phyloP scores from a whole-genome alignment of 495 filamentous ascomycete genomes.

The Pyronema omphalodes region DNA sequence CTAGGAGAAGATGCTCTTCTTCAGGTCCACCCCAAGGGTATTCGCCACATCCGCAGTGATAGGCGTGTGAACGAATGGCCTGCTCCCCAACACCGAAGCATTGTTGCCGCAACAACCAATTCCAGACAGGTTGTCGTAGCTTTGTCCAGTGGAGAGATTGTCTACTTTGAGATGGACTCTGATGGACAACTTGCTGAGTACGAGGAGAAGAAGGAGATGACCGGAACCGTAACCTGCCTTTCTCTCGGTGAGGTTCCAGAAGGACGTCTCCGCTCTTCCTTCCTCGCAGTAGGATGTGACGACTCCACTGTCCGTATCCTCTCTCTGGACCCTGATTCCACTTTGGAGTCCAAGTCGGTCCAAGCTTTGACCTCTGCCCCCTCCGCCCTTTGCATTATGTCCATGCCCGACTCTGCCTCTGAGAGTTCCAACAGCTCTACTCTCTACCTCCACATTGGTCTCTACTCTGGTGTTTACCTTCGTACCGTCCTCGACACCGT shows the following conservation, averaged over 20 bases:
- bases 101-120: constrained; percentile 91
- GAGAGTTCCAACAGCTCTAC: constrained; percentile 52
- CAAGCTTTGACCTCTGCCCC: constrained; percentile 83
- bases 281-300: constrained; percentile 88
- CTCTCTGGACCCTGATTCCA: constrained; percentile 74
- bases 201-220: constrained; percentile 89
- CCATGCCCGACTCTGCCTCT: constrained; percentile 62
- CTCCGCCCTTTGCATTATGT: constrained; percentile 76
- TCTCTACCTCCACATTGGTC: constrained; percentile 81
- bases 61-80: constrained; percentile 86
- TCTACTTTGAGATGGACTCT: constrained; percentile 91
- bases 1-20: constrained; percentile 83
- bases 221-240: constrained; percentile 80
- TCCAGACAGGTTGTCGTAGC: constrained; percentile 84
- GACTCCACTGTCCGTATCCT: constrained; percentile 89
- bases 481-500: constrained; percentile 84
- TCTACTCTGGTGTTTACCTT: constrained; percentile 88
- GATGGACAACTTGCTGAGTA: constrained; percentile 86
- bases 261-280: constrained; percentile 66
- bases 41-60: constrained; percentile 67
- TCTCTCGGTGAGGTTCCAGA: constrained; percentile 88
- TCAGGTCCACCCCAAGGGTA: constrained; percentile 88
- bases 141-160: constrained; percentile 84
- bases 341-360: constrained; percentile 78
- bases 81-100: constrained; percentile 77